Evolutionary conservation across 371 early-diverging fungal genomes (phyloP).

Genomic region (Nematocida sp.): DNA sequence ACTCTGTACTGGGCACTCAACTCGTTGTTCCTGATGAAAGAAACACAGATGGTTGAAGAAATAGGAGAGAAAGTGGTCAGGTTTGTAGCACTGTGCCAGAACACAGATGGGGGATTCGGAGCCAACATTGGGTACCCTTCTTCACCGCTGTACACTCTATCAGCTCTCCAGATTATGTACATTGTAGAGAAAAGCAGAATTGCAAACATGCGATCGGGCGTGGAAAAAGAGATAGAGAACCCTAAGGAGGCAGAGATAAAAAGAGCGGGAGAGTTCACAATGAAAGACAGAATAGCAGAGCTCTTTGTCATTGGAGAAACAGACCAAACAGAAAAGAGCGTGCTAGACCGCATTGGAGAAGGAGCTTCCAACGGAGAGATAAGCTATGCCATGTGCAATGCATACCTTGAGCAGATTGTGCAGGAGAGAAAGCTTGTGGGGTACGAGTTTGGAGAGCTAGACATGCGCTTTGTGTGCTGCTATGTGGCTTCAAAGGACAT

Average conservation of each 20-base stretch:
- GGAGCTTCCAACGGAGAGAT: background rate
- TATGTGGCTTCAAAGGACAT: constrained; percentile 28
- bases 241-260: background rate
- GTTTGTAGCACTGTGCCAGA: constrained; percentile 56
- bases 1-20: constrained; percentile 59
- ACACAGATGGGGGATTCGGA: constrained; percentile 75
- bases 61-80: background rate
- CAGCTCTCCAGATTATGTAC: constrained; percentile 80
- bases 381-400: constrained; percentile 38
- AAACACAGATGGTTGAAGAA: background rate
- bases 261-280: constrained; percentile 28
- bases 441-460: background rate
- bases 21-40: constrained; percentile 48
- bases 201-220: too few relatives aligned
- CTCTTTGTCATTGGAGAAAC: background rate
- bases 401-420: constrained; percentile 63
- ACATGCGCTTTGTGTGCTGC: constrained; percentile 14
- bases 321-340: background rate
- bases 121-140: constrained; percentile 78
- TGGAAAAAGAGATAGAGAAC: background rate
- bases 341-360: background rate
- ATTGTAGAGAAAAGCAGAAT: constrained; percentile 60
- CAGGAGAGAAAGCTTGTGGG: constrained; percentile 66
- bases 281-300: constrained; percentile 13
- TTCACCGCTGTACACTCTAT: constrained; percentile 79